Evolutionary conservation across 176 grass and related monocot species (phyloP), one percentile per base, ranked within the genome.

Genomic region (Ampelocalamus luodianensis): DNA sequence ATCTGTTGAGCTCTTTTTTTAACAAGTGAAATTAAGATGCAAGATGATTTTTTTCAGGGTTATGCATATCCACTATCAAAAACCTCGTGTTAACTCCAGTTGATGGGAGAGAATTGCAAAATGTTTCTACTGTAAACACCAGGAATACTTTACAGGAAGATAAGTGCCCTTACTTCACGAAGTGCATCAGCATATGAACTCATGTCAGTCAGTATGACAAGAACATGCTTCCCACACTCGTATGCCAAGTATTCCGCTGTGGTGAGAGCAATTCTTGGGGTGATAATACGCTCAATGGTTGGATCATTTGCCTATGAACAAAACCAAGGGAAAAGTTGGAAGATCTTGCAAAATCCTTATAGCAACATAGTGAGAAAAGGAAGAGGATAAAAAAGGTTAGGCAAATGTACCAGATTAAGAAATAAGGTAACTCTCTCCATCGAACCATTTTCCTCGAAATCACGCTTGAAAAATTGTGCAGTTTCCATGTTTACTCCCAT

Each of bases 401-500:
- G 55, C 18, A 51, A 29, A 53, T 78, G 54, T 90, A 95, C 93
- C 93, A 95, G 90, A 90, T 95, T 95, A 56, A 95, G 90, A 67
- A 95, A 95, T 45, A 95, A 86, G 44, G 93, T 95, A 83, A 92
- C 93, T 64, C 93, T 85, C 64, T 95, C 90, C 93, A 92, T 95
- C 7, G 93, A 95, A 67, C 93, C 90, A 86, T 94, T 94, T 72
- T 95, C 93, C 78, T 95, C 90, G 45, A 95, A 95, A 85, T 95
- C 93, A 74, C 90, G 90, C 74, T 95, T 95, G 74, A 95, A 95
- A 85, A 92, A 95, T 72, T 92, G 88, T 68, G 93, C 88, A 72
- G 93, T 90, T 86, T 95, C 93, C 93, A 92, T 95, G 71, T 95
- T 95, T 49, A 95, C 93, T 86, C 90, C 93, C 93, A 95, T 92